Base-by-base conservation (phyloP, 352 stramenopile genomes). In the Pythium rishiriense region DNA sequence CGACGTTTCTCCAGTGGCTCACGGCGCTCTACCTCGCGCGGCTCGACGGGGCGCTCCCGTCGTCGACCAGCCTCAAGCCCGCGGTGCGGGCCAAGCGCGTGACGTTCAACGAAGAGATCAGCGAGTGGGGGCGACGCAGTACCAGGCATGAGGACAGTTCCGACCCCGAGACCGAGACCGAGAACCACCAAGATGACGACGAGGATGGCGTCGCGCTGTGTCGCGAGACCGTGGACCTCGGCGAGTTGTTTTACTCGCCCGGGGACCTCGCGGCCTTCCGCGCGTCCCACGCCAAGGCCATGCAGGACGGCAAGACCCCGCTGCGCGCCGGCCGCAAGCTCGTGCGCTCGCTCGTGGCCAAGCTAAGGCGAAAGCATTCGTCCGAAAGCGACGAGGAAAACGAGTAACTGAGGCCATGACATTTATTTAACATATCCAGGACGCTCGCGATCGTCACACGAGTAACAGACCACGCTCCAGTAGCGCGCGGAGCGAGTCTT, bases 11-110 rank as follows among this genome's bases (percentile, higher is more conserved):
- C 28, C 65, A 68, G 33, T 72, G 65, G 65, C 47, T 72, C 53
- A 68, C 65, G 54, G 50, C 59, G 53, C 46, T 72, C 4, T 72
- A 72, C 52, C 26, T 66, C 31, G 50, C 55, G 24, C 54, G 63
- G 24, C 49, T 69, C 17, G 48, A 69, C 10, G 19, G n/a, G n/a
- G n/a, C n/a, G n/a, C n/a, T n/a, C n/a, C n/a, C n/a, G n/a, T n/a
- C n/a, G n/a, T n/a, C n/a, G n/a, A n/a, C n/a, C n/a, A n/a, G n/a
- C n/a, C n/a, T n/a, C n/a, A n/a, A n/a, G n/a, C n/a, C n/a, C n/a
- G n/a, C n/a, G n/a, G n/a, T n/a, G 7, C 22, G 48, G 25, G 31
- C 12, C 17, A 68, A 68, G 47, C 53, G 62, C n/a, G 62, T 69
- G 53, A 69, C 53, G n/a, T 69, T 69, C 47, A 58, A 64, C 19